Evolutionary conservation across 2,329 filamentous ascomycete species (phyloP).

Genomic region (Arachnomyces sp.): DNA sequence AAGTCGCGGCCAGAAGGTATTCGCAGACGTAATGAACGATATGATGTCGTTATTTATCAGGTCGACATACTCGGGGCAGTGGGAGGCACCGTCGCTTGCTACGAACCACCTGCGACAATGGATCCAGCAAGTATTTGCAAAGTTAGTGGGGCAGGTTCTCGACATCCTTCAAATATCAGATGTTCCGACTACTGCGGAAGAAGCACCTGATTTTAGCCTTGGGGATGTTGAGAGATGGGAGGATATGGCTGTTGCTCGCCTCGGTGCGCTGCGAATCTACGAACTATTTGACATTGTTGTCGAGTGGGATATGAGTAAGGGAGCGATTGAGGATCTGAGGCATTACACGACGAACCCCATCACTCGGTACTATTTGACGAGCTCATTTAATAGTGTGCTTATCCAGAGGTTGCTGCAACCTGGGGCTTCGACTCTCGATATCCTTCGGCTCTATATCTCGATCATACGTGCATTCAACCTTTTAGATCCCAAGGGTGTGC

Average conservation of each 20-base stretch:
- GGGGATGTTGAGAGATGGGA: slow-evolving; percentile 46
- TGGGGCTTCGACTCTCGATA: slow-evolving; percentile 57
- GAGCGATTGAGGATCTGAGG: slow-evolving; percentile 54
- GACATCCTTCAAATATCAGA: slow-evolving; percentile 24
- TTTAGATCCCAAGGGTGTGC: slow-evolving; percentile 56
- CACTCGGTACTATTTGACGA: slow-evolving; percentile 48
- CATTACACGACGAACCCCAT: slow-evolving; percentile 46
- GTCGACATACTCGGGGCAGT: slow-evolving; percentile 49
- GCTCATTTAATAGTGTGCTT: slow-evolving; percentile 46
- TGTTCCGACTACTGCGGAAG: slow-evolving; percentile 12
- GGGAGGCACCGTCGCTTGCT: slow-evolving; percentile 43
- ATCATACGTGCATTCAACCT: slow-evolving; percentile 57
- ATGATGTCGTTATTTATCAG: slow-evolving; percentile 49
- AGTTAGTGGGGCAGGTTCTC: slow-evolving; percentile 43
- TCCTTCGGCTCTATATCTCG: slow-evolving; percentile 59
- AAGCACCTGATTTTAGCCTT: slow-evolving; percentile 26
- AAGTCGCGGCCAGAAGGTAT: slow-evolving; percentile 46
- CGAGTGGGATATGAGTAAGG: slow-evolving; percentile 50
- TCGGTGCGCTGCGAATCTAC: slow-evolving; percentile 48
- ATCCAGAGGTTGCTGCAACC: slow-evolving; percentile 51
- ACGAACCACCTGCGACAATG: slow-evolving; percentile 45
- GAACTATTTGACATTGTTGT: slow-evolving; percentile 56
- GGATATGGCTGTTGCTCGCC: slow-evolving; percentile 45
- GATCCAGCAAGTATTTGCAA: slow-evolving; percentile 47
- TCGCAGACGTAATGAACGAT: slow-evolving; percentile 51